These are phyloP conservation scores for Paramyrothecium roridum DNA, from an alignment of 2,329 filamentous ascomycete genomes.

Conservation along the genomic window DNA sequence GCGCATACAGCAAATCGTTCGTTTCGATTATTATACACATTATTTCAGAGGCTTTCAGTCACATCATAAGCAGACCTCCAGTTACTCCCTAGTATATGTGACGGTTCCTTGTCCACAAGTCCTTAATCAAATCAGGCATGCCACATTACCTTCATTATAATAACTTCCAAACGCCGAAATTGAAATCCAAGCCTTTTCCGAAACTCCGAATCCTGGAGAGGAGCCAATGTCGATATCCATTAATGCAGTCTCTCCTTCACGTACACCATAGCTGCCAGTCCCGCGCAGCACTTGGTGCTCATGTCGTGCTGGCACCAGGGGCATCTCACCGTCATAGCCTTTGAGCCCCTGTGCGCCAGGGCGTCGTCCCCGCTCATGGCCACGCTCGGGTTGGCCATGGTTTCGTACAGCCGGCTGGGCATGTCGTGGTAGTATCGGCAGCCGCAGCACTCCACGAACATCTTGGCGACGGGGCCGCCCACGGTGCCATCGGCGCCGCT, in stretches of 20 bases:
- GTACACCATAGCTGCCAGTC: constrained; percentile 64
- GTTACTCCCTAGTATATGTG: no score
- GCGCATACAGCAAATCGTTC: no score
- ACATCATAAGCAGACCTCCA: no score
- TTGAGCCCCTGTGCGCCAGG: constrained; percentile 51
- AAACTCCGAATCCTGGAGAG: no score
- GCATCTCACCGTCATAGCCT: constrained; percentile 62
- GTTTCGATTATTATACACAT: no score
- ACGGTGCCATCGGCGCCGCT: constrained; percentile 9
- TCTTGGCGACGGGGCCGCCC: constrained; percentile 51
- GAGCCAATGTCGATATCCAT: background rate
- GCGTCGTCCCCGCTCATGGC: constrained; percentile 40
- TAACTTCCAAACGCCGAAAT: background rate
- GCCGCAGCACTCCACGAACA: constrained; percentile 63
- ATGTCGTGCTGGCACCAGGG: constrained; percentile 72
- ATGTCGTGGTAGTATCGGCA: constrained; percentile 66
- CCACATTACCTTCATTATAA: no score
- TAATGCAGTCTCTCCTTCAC: constrained; percentile 61
- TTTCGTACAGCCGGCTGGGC: constrained; percentile 61
- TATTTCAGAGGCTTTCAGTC: no score
- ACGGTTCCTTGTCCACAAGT: no score
- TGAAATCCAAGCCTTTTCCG: no score
- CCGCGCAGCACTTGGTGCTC: constrained; percentile 66
- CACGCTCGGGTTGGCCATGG: constrained; percentile 57
- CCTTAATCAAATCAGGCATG: no score